These are phyloP conservation scores for Lomentospora prolificans DNA, from an alignment of 2,329 filamentous ascomycete species.

Conservation along the genomic window DNA sequence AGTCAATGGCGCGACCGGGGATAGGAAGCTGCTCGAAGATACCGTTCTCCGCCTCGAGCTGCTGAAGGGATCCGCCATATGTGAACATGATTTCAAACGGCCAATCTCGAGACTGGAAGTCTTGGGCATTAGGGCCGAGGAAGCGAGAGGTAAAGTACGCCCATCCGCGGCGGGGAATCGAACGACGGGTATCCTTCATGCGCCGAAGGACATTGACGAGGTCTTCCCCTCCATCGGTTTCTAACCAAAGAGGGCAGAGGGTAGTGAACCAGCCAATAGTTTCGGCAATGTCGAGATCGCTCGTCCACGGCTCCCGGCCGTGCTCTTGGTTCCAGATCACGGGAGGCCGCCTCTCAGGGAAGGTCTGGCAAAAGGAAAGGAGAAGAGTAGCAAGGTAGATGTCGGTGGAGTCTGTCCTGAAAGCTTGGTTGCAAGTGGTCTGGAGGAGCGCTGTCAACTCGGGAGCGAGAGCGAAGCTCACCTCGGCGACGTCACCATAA, in stretches of 20 bases:
- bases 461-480: conserved; percentile 31
- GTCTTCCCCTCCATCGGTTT: conserved; percentile 33
- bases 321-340: conserved; percentile 46
- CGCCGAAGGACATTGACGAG: conserved; percentile 40
- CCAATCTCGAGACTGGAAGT: conserved; percentile 23
- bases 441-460: conserved; percentile 33
- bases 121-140: conserved; percentile 21
- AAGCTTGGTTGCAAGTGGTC: conserved; percentile 30
- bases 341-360: conserved; percentile 39
- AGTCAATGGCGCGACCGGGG: conserved; percentile 27
- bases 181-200: conserved; percentile 41
- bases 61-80: conserved; percentile 39
- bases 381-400: conserved; percentile 44
- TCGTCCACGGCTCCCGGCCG: conserved; percentile 33
- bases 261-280: conserved; percentile 54
- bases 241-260: conserved; percentile 39
- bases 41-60: conserved; percentile 35
- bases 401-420: conserved; percentile 43
- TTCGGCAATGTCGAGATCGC: conserved; percentile 39
- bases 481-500: conserved; percentile 31
- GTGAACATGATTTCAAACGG: conserved; percentile 52
- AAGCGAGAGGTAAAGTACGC: conserved; percentile 39
- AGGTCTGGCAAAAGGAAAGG: conserved; percentile 45
- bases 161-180: conserved; percentile 32
- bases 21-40: conserved; percentile 37